These are phyloP conservation scores for Monosporozyma siamensis DNA, from an alignment of 805 yeast species.

Conservation along the genomic window DNA sequence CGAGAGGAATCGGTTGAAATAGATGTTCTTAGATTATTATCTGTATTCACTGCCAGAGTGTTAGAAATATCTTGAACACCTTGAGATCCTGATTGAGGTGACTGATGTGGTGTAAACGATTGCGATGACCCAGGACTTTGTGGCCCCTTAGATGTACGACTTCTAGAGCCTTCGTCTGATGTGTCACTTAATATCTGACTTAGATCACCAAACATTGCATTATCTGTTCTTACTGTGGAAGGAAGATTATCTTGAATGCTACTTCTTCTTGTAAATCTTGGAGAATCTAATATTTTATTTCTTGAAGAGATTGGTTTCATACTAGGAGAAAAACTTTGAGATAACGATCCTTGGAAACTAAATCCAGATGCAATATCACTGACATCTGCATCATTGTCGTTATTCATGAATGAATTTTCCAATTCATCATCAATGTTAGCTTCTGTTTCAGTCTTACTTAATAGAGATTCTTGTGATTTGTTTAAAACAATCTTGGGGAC, in stretches of 20 bases:
- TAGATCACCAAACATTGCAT: constrained; percentile 19
- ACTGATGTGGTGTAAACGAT: not conserved
- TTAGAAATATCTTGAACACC: constrained; percentile 1
- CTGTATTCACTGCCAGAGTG: not conserved
- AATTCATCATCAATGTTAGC: constrained; percentile 5
- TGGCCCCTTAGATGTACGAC: not conserved
- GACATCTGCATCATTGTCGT: constrained; percentile 6
- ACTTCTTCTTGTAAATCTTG: constrained; percentile 2
- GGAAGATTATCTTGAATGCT: constrained; percentile 22
- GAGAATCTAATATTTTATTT: constrained; percentile 1
- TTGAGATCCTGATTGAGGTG: not conserved
- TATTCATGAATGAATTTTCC: constrained; percentile 4
- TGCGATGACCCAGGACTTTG: not conserved
- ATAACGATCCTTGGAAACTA: constrained; percentile 12
- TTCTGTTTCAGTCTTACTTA: constrained; percentile 3
- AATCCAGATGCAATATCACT: constrained; percentile 14
- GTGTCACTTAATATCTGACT: constrained; percentile 15
- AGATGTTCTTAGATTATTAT: not conserved
- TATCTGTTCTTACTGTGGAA: constrained; percentile 23
- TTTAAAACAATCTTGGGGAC: constrained; percentile 8
- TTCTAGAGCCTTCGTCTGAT: constrained; percentile 1
- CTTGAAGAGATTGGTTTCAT: constrained; percentile 12
- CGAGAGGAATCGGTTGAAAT: not conserved
- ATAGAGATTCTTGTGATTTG: constrained; percentile 12
- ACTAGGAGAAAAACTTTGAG: constrained; percentile 20